Evolutionary conservation across 805 yeast genomes (phyloP), one percentile per base, ranked within the genome.

Genomic region (Scheffersomyces stipitis): DNA sequence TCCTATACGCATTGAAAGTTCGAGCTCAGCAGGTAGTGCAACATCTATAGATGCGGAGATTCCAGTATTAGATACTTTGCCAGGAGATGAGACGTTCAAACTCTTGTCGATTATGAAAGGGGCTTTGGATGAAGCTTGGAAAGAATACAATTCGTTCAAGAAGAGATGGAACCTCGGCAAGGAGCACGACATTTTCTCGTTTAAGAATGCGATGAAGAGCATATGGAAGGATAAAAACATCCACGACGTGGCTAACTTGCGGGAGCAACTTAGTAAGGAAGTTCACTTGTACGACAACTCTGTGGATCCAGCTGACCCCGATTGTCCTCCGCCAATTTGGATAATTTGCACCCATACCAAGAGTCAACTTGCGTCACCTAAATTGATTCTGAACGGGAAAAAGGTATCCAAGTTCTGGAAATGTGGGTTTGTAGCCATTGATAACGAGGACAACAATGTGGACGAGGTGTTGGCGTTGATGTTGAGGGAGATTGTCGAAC

Each of bases 41-140:
- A 38, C 9, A 17, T 24, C n/a, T 23, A 14, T n/a, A 13, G 16
- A 36, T n/a, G 8, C 42, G 17, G 31, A 26, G 17, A 23, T 35
- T 7, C 48, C 47, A 9, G 27, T 33, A 5, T 18, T 33, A 9
- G 45, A 45, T 8, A 26, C 31, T 7, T 10, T 34, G 4, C 46
- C 51, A 1, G 54, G 52, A 4, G 56, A 52, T 24, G 42, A 51
- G 6, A 48, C 69, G 2, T 51, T 75, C 31, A 61, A 64, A 22
- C 49, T 71, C 15, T 51, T 75, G 10, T 56, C 75, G 18, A 62
- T 71, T 1, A 75, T 83, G 40, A 71, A 79, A 45, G 69, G 67
- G 4, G 76, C 86, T 1, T 66, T 84, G 15, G 68, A 71, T 9
- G 88, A 83, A 42, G 91, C 90, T 1, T 84, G 93, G 93, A 69